phyloP scores from a whole-genome alignment of 805 yeast species.

The Priceomyces fermenticarens region DNA sequence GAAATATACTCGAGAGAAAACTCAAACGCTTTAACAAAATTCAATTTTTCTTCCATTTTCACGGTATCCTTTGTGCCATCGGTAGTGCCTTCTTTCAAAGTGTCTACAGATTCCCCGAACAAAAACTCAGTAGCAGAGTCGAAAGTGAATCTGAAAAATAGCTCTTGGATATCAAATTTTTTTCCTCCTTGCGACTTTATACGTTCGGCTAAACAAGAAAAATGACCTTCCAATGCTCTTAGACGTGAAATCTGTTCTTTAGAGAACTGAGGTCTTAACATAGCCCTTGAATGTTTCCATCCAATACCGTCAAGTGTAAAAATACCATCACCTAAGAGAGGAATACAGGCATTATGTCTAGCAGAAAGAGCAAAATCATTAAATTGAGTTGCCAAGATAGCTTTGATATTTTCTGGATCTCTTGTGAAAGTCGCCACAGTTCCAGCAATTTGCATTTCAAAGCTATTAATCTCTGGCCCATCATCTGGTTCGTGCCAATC shows the following conservation, averaged over 20 bases:
- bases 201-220: constrained; percentile 10
- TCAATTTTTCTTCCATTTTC: constrained; percentile 6
- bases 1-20: constrained; percentile 23
- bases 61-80: not conserved
- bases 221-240: constrained; percentile 13
- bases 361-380: constrained; percentile 16
- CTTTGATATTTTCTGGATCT: constrained; percentile 20
- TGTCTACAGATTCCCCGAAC: constrained; percentile 16
- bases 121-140: constrained; percentile 25
- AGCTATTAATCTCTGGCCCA: not conserved
- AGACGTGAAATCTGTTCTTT: constrained; percentile 17
- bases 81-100: not conserved
- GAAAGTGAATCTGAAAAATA: constrained; percentile 18
- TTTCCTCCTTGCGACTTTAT: constrained; percentile 8
- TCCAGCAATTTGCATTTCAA: constrained; percentile 5
- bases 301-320: constrained; percentile 19
- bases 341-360: constrained; percentile 13
- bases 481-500: constrained; percentile 7
- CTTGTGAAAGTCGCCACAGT: constrained; percentile 17
- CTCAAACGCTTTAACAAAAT: constrained; percentile 26
- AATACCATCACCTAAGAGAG: constrained; percentile 18
- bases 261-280: constrained; percentile 20
- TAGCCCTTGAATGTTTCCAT: constrained; percentile 20
- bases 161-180: constrained; percentile 16
- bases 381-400: constrained; percentile 18